Evolutionary conservation across 2,329 filamentous ascomycete genomes (phyloP).

Genomic region (Zymoseptoria tritici): DNA sequence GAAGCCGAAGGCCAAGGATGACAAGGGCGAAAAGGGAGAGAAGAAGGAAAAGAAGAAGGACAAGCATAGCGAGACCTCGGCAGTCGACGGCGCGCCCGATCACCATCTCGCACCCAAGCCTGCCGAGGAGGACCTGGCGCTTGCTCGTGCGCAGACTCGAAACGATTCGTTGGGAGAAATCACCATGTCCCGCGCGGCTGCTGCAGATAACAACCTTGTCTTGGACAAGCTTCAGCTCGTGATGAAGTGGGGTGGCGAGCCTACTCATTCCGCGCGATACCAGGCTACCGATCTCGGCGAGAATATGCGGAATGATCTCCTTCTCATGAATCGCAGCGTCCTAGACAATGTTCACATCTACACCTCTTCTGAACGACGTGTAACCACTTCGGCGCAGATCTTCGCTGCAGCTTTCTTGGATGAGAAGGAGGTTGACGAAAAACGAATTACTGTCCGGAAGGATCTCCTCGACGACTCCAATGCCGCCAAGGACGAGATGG

Average conservation of each 20-base stretch:
- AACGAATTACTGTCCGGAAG: constrained; percentile 86
- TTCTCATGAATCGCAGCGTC: constrained; percentile 85
- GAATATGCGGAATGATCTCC: constrained; percentile 90
- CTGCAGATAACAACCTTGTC: constrained; percentile 84
- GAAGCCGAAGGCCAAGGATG: constrained; percentile 56
- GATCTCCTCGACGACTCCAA: constrained; percentile 96
- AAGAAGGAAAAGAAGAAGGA: constrained; percentile 45
- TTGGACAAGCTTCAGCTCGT: constrained; percentile 95
- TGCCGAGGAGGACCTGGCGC: constrained; percentile 25
- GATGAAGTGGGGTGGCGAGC: constrained; percentile 98
- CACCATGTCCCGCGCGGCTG: constrained; percentile 88
- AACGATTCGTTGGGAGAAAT: constrained; percentile 83
- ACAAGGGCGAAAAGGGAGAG: constrained; percentile 29
- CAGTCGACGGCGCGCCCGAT: background rate
- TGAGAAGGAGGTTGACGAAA: constrained; percentile 73
- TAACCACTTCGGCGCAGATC: constrained; percentile 93
- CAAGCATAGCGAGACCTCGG: constrained; percentile 23
- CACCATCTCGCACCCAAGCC: constrained; percentile 1
- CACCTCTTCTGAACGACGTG: constrained; percentile 88
- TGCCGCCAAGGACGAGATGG: constrained; percentile 97
- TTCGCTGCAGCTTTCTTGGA: constrained; percentile 86
- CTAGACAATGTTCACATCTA: constrained; percentile 90
- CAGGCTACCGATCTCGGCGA: constrained; percentile 91
- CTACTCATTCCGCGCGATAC: constrained; percentile 93
- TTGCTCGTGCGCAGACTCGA: constrained; percentile 48